A percentile compares a stretch with the other conserved stretches of the same genome.
phyloP scores from a whole-genome alignment of 768 basidiomycete species.

The Pholiota microspora region DNA sequence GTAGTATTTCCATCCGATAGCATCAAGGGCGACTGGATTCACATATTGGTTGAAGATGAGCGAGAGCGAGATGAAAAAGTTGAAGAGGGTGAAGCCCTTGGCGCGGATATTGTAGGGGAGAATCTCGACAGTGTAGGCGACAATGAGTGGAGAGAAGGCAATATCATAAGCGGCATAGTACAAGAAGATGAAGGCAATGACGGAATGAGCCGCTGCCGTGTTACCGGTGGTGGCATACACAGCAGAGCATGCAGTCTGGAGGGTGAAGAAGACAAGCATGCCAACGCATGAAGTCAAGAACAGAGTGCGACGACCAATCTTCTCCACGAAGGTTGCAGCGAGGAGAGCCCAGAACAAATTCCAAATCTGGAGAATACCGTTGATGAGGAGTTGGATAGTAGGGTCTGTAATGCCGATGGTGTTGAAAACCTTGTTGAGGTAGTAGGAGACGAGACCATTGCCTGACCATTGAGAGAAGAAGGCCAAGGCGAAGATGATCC shows the following conservation, averaged over 20 bases:
- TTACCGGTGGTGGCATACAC: constrained; percentile 44
- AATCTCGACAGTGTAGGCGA: constrained; percentile 88
- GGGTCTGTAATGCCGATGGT: constrained; percentile 63
- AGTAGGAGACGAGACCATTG: constrained; percentile 82
- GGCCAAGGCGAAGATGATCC: constrained; percentile 73
- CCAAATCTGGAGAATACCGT: constrained; percentile 84
- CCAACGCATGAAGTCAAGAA: constrained; percentile 58
- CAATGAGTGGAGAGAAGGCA: constrained; percentile 84
- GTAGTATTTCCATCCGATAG: constrained; percentile 76
- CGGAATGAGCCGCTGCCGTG: constrained; percentile 55
- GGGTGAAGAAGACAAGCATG: constrained; percentile 65
- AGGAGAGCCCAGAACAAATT: constrained; percentile 49
- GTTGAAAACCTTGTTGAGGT: constrained; percentile 71
- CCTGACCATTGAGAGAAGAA: constrained; percentile 89
- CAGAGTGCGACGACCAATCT: constrained; percentile 64
- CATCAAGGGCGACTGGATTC: constrained; percentile 73
- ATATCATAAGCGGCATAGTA: constrained; percentile 79
- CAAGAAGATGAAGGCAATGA: constrained; percentile 84
- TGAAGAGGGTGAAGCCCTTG: constrained; percentile 83
- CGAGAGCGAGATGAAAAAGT: constrained; percentile 71
- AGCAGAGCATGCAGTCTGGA: constrained; percentile 69
- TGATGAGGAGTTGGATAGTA: constrained; percentile 73
- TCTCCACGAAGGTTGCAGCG: constrained; percentile 47
- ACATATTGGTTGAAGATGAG: constrained; percentile 90
- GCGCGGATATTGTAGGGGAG: constrained; percentile 80